Evolutionary conservation across 2,329 filamentous ascomycete species (phyloP).

Genomic region (Ceratocystis diversiconidia): DNA sequence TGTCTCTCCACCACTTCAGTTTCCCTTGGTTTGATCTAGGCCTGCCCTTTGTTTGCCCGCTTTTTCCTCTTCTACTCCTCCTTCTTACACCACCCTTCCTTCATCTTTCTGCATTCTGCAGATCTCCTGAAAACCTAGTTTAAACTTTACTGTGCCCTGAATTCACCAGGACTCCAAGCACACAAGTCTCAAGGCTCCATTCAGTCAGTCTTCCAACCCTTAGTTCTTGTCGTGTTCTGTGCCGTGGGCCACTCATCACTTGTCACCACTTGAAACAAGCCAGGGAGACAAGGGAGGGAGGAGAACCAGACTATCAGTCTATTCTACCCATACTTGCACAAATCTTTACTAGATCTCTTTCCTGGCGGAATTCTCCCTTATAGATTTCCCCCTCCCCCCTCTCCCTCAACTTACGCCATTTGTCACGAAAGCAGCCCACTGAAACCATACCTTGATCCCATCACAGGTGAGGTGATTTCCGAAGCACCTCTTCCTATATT

Average conservation of each 20-base stretch:
- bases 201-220: not conserved
- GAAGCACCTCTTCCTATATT: not conserved
- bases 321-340: not conserved
- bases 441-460: not conserved
- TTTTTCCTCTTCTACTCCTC: not conserved
- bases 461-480: slow-evolving; percentile 2
- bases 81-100: not conserved
- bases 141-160: not conserved
- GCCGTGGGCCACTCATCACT: not conserved
- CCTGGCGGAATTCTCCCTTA: not conserved
- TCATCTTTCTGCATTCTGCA: not conserved
- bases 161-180: too few relatives aligned
- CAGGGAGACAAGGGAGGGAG: not conserved
- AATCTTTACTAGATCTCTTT: not conserved
- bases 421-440: slow-evolving; percentile 3
- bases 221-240: not conserved
- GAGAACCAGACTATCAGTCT: not conserved
- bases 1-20: not conserved
- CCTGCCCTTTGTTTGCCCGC: not conserved
- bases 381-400: not conserved
- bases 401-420: not conserved
- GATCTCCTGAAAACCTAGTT: not conserved
- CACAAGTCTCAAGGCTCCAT: not conserved
- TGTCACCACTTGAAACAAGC: slow-evolving; percentile 2
- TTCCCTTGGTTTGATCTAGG: not conserved